Evolutionary conservation across 1,284 basidiomycete species (phyloP), one percentile per base, ranked within the genome.

Genomic region (Trametes sp.): DNA sequence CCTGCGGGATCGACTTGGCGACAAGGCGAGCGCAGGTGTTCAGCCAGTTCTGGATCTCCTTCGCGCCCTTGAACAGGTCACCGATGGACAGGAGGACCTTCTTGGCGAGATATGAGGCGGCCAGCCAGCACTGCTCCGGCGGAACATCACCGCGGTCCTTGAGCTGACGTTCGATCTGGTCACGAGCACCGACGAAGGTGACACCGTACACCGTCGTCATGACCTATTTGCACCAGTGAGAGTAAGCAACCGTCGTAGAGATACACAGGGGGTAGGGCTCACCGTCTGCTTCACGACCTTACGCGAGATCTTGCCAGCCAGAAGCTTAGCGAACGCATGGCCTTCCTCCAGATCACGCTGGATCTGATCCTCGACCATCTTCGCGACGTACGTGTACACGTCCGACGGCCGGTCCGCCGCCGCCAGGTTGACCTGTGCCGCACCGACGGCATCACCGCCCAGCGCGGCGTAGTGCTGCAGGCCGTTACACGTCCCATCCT

Each of bases 161-260:
- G 42, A 99, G 81, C 80, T 98, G 96, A 72, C 82, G 92, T 78
- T 95, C 92, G 62, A 98, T 98, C 79, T 99, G 98, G 31, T 96
- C 95, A 61, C 96, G 88, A 28, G 97, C 98, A 36, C 97, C 98
- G 59, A 98, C 82, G 76, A 92, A 98, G 0, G 97, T 99, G 24
- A 99, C 97, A 46, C 96, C 97, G 75, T 99, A 99, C 38, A 99
- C 98, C 11, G 98, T 99, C 0, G 98, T 99, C 98, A 99, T 99
- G 70, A 98, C 94, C 86, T 90, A 24, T 11, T 10, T 2, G 16
- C 11, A 28, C n/a, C n/a, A n/a, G n/a, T n/a, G n/a, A n/a, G n/a
- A n/a, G n/a, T n/a, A n/a, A n/a, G n/a, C n/a, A n/a, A n/a, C n/a
- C n/a, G n/a, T n/a, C n/a, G n/a, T n/a, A n/a, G n/a, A n/a, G n/a